Base-by-base conservation (phyloP, 768 basidiomycete genomes). In the Phaeotremella skinneri region DNA sequence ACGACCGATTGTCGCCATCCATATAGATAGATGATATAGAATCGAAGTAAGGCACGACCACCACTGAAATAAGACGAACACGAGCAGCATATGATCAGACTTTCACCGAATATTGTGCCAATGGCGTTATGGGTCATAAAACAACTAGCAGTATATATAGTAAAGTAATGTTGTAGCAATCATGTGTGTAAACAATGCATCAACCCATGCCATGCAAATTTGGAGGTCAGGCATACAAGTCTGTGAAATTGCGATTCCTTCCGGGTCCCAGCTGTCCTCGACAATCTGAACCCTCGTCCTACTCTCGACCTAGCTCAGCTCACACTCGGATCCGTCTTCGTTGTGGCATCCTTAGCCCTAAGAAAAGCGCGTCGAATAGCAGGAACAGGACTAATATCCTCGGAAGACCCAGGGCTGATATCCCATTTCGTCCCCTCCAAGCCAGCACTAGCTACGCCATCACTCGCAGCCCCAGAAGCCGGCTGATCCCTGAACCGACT, bases 1-100 rank as follows among this genome's bases (percentile, higher is more conserved):
- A 66, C 47, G 66, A 56, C 59, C 84, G 85, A 82, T 78, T 86
- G 56, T 77, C 76, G 17, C 83, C 84, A 2, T 81, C 80, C 56
- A 77, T 76, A 31, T 77, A 63, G 43, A 45, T 45, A 23, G 34
- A 37, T 37, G 7, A 17, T 37, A 7, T 37, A 37, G 34, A 59
- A 48, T 26, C 45, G 34, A 37, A 37, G 34, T n/a, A n/a, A n/a
- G n/a, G n/a, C n/a, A n/a, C n/a, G n/a, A n/a, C n/a, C n/a, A n/a
- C n/a, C n/a, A n/a, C n/a, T n/a, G n/a, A n/a, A n/a, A n/a, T n/a
- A n/a, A n/a, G n/a, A n/a, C n/a, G n/a, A n/a, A n/a, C n/a, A n/a
- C n/a, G n/a, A n/a, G n/a, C n/a, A n/a, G n/a, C n/a, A n/a, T n/a
- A n/a, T n/a, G n/a, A n/a, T n/a, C n/a, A n/a, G n/a, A n/a, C n/a